phyloP scores from a whole-genome alignment of 2,329 filamentous ascomycete species.

The Pezicula rhizophila region DNA sequence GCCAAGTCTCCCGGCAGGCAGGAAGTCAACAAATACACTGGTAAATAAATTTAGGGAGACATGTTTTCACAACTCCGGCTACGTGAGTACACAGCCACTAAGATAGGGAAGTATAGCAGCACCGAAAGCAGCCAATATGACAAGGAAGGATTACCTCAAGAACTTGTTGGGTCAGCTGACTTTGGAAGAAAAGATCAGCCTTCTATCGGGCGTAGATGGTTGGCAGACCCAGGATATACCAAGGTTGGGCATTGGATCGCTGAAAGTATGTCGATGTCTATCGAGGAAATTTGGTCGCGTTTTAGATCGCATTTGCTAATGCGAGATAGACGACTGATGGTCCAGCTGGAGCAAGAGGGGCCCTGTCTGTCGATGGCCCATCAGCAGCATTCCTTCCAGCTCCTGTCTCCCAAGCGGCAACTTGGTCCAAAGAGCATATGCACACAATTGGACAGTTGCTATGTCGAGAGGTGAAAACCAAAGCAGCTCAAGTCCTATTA shows the following conservation, averaged over 20 bases:
- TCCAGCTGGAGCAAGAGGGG: neutral
- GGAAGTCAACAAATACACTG: neutral
- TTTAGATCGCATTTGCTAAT: no score
- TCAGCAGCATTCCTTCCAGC: neutral
- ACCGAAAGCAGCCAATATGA: no score
- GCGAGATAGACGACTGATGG: neutral
- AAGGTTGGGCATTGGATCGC: neutral
- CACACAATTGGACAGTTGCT: neutral
- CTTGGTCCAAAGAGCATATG: neutral
- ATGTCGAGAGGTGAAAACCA: conserved; percentile 1
- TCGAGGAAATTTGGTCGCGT: no score
- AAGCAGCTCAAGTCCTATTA: neutral
- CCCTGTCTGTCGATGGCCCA: neutral
- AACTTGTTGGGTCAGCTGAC: neutral
- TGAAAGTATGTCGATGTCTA: neutral
- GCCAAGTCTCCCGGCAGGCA: neutral
- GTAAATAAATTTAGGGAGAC: no score
- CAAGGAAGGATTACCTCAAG: neutral
- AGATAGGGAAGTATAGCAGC: no score
- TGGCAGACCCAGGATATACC: conserved; percentile 1
- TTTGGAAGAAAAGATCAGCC: neutral
- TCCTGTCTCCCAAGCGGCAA: neutral
- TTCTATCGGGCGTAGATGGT: neutral
- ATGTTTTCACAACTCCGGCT: neutral
- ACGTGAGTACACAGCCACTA: no score